Percentiles rank a stretch among this genome's conserved stretches.
These are phyloP conservation scores for Maudiozyma bulderi DNA, from an alignment of 805 yeast species.

Conservation along the genomic window DNA sequence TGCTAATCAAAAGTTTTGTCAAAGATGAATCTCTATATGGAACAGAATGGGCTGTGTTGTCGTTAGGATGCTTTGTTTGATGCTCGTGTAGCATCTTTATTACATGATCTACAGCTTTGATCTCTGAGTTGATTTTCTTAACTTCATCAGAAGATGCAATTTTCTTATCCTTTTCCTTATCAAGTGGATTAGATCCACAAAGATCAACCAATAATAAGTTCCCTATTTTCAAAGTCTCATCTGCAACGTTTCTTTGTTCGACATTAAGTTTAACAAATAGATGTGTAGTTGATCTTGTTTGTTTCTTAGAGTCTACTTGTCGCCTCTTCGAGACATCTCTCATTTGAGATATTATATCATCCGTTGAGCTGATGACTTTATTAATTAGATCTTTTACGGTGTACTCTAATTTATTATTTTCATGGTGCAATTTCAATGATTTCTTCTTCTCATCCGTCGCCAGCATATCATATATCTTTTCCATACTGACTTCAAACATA, in stretches of 20 bases:
- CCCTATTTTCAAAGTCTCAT: conserved; percentile 32
- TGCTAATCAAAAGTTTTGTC: conserved; percentile 68
- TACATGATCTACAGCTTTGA: conserved; percentile 71
- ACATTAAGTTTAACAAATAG: conserved; percentile 64
- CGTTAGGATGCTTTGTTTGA: background rate
- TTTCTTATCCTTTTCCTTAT: conserved; percentile 48
- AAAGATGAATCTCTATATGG: conserved; percentile 70
- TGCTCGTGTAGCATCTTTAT: conserved; percentile 55
- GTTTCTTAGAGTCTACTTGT: background rate
- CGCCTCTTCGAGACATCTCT: background rate
- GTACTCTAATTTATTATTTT: conserved; percentile 4
- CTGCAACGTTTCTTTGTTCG: conserved; percentile 45
- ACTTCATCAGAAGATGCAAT: conserved; percentile 65
- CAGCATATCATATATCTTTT: conserved; percentile 62
- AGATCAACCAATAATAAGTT: conserved; percentile 69
- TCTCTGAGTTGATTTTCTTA: conserved; percentile 69
- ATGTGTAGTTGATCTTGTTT: conserved; percentile 68
- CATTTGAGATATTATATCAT: background rate
- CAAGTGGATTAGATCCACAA: conserved; percentile 62
- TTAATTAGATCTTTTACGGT: background rate
- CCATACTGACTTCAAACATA: conserved; percentile 76
- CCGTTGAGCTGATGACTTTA: background rate
- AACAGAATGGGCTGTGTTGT: background rate
- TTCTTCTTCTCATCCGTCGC: conserved; percentile 28
- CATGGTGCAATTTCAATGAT: conserved; percentile 30